Evolutionary conservation across 148 eudicot species (phyloP).

Genomic region (Suaeda aralocaspica): DNA sequence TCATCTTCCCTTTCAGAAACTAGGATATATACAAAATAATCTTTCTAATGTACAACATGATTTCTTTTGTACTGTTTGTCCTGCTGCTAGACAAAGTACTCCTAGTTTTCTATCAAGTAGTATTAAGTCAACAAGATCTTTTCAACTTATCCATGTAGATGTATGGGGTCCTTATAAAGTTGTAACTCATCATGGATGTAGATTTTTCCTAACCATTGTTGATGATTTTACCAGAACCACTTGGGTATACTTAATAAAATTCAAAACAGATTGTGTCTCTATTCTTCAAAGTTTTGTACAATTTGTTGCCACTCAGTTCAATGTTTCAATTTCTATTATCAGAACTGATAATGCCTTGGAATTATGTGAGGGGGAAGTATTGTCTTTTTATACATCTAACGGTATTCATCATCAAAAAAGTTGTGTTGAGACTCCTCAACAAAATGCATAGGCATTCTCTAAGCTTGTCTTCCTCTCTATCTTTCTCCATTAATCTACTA

Average conservation of each 20-base stretch:
- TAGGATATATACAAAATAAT: not conserved
- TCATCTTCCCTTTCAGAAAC: not conserved
- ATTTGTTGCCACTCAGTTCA: not conserved
- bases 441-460: too few relatives aligned
- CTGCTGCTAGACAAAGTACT: not conserved
- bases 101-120: not conserved
- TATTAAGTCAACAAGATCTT: not conserved
- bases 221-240: slow-evolving; percentile 16
- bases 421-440: slow-evolving; percentile 6
- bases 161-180: slow-evolving; percentile 23
- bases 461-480: too few relatives aligned
- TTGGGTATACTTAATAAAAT: slow-evolving; percentile 9
- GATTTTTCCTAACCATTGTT: slow-evolving; percentile 15
- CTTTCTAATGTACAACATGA: not conserved
- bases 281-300: not conserved
- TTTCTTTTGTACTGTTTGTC: not conserved
- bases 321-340: not conserved
- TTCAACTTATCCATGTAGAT: not conserved
- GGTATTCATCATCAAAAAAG: not conserved
- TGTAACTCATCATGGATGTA: not conserved
- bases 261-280: not conserved
- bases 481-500: too few relatives aligned
- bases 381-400: not conserved
- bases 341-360: slow-evolving; percentile 18
- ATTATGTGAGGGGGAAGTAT: not conserved